Evolutionary conservation across 768 basidiomycete species (phyloP).

Genomic region (Ramaria sp.): DNA sequence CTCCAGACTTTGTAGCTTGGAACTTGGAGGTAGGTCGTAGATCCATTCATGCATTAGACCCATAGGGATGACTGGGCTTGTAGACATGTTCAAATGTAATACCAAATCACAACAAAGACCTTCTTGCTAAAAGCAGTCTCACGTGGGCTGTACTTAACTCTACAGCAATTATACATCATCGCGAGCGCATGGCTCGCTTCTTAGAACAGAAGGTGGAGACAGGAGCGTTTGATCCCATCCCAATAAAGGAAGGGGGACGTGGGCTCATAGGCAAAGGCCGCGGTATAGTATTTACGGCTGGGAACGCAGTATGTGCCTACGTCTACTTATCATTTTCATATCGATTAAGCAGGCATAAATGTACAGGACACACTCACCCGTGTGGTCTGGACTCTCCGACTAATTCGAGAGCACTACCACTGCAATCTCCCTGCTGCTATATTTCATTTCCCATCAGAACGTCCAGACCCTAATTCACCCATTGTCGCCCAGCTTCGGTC

Average conservation of each 20-base stretch:
- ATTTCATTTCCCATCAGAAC: slow-evolving; percentile 29
- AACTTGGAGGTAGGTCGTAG: slow-evolving; percentile 20
- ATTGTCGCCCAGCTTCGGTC: slow-evolving; percentile 13
- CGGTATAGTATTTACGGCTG: slow-evolving; percentile 32
- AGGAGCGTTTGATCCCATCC: slow-evolving; percentile 9
- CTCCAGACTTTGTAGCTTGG: slow-evolving; percentile 22
- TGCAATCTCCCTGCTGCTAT: slow-evolving; percentile 20
- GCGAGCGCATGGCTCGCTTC: slow-evolving; percentile 10
- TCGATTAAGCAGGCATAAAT: neutral
- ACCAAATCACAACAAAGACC: slow-evolving; percentile 20
- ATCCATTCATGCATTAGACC: neutral
- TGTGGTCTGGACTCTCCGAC: slow-evolving; percentile 17
- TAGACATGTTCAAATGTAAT: slow-evolving; percentile 15
- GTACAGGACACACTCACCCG: slow-evolving; percentile 20
- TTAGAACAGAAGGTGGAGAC: slow-evolving; percentile 5
- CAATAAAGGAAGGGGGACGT: neutral
- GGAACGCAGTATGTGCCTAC: slow-evolving; percentile 20
- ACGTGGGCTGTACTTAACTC: slow-evolving; percentile 8
- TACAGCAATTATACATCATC: slow-evolving; percentile 7
- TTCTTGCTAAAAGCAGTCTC: slow-evolving; percentile 5
- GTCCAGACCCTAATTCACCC: slow-evolving; percentile 18
- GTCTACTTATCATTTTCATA: neutral
- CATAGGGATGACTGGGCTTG: neutral
- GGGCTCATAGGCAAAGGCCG: slow-evolving; percentile 11
- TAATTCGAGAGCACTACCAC: slow-evolving; percentile 15